These are phyloP conservation scores for Globisporangium cylindrosporum DNA, from an alignment of 352 stramenopile genomes.

Conservation along the genomic window DNA sequence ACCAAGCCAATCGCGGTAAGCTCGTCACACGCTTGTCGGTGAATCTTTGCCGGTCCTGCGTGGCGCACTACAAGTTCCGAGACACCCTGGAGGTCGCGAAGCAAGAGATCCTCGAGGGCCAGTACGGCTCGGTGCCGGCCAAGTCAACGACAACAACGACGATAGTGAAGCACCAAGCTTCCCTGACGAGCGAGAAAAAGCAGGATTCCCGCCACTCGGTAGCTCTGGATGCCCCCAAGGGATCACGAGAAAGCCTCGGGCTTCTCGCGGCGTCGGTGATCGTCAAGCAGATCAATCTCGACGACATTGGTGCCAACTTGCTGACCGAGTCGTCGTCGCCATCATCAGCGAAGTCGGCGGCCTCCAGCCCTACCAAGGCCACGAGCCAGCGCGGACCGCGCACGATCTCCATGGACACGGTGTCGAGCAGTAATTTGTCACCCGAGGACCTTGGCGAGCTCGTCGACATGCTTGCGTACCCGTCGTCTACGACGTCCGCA, in stretches of 20 bases:
- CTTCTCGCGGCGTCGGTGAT: neutral
- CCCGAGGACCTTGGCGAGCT: constrained; percentile 9
- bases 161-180: neutral
- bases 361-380: neutral
- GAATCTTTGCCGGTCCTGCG: constrained; percentile 6
- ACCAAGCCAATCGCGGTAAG: neutral
- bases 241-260: neutral
- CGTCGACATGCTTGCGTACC: neutral
- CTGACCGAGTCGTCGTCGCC: neutral
- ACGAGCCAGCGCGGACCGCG: neutral
- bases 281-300: constrained; percentile 2
- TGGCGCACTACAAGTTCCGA: neutral
- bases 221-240: neutral
- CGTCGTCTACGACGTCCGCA: neutral
- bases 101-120: constrained; percentile 11
- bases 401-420: constrained; percentile 14
- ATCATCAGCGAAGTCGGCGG: neutral
- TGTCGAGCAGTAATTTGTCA: constrained; percentile 8
- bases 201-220: neutral
- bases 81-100: constrained; percentile 5
- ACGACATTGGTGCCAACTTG: neutral
- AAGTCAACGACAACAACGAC: neutral
- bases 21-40: neutral
- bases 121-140: constrained; percentile 2
- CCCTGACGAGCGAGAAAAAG: neutral